A percentile compares a stretch with the other conserved stretches of the same genome.
These are phyloP conservation scores for Podospora anserina DNA, from an alignment of 495 filamentous ascomycete genomes.

Conservation along the genomic window DNA sequence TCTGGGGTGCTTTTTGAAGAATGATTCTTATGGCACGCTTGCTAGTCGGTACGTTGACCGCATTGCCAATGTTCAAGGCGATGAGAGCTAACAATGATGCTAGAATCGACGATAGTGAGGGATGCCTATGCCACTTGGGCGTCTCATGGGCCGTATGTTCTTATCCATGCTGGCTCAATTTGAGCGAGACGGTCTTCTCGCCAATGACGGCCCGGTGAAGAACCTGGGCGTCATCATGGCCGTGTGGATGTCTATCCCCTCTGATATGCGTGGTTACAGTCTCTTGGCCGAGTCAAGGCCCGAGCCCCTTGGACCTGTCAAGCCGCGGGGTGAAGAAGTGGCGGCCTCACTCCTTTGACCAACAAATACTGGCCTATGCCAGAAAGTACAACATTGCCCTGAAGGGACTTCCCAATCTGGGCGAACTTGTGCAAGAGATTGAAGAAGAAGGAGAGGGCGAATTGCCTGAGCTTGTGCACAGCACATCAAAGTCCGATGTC, in stretches of 20 bases:
- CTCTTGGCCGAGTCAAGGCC: conserved; percentile 2
- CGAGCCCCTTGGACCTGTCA: conserved; percentile 19
- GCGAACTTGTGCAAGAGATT: conserved; percentile 21
- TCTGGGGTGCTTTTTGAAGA: conserved; percentile 20
- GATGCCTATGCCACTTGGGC: conserved; percentile 15
- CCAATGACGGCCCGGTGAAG: conserved; percentile 28
- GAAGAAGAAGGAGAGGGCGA: conserved; percentile 19
- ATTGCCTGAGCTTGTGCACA: conserved; percentile 18
- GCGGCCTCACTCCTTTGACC: conserved; percentile 15
- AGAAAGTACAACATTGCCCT: conserved; percentile 25
- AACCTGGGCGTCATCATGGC: conserved; percentile 39
- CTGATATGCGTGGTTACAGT: conserved; percentile 7
- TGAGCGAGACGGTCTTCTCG: conserved; percentile 27
- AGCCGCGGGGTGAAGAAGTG: conserved; percentile 27
- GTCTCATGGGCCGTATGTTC: conserved; percentile 37
- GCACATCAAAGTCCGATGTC: conserved; percentile 22
- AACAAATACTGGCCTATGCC: conserved; percentile 26
- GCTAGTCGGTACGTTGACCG: not conserved
- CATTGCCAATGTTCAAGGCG: not conserved
- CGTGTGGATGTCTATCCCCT: conserved; percentile 27
- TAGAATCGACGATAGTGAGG: conserved; percentile 32
- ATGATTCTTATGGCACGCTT: not conserved
- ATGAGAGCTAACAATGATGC: not conserved
- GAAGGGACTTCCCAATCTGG: conserved; percentile 30
- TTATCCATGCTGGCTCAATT: conserved; percentile 37